Evolutionary conservation across 1,284 basidiomycete genomes (phyloP), one percentile per base, ranked within the genome.

Genomic region (Inonotus obliquus): DNA sequence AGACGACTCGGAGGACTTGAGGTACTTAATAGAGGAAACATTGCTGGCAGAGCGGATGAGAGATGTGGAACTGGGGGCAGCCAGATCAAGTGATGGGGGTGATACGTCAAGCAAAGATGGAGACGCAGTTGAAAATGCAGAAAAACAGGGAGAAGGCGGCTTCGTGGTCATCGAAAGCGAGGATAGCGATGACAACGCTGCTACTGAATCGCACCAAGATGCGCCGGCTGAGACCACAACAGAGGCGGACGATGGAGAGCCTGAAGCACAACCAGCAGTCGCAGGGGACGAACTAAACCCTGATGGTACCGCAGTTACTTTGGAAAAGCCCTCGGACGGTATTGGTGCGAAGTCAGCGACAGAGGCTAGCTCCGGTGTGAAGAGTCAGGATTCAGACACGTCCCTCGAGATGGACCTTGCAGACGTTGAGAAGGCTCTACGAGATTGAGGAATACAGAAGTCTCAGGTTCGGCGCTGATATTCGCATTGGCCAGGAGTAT

Each of bases 401-500:
- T 57, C 60, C 13, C 25, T 61, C 17, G 60, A 61, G 25, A 48
- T 47, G 27, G 60, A 57, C 38, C 32, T 57, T 32, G 54, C 37
- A 7, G 60, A 61, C 25, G 60, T 61, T n/a, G 60, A 61, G 27
- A 61, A 57, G 21, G 60, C 37, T 14, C 45, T 61, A 32, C 13
- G 32, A 14, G 44, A 57, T 5, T 57, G 44, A 49, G 7, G 17
- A 21, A 19, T 21, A 4, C 41, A 14, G 41, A n/a, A n/a, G n/a
- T n/a, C n/a, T n/a, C 41, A 7, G 1, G 17, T 17, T 19, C 17
- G 5, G 41, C 38, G 19, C 19, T 44, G 14, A 44, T 17, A 17
- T 44, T 14, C 41, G 2, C 41, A 2, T 5, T n/a, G 7, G 7
- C 41, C n/a, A n/a, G n/a, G n/a, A n/a, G n/a, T n/a, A n/a, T n/a